Evolutionary conservation across 2,329 filamentous ascomycete genomes (phyloP), one percentile per base, ranked within the genome.

Genomic region (Aspergillus versicolor): DNA sequence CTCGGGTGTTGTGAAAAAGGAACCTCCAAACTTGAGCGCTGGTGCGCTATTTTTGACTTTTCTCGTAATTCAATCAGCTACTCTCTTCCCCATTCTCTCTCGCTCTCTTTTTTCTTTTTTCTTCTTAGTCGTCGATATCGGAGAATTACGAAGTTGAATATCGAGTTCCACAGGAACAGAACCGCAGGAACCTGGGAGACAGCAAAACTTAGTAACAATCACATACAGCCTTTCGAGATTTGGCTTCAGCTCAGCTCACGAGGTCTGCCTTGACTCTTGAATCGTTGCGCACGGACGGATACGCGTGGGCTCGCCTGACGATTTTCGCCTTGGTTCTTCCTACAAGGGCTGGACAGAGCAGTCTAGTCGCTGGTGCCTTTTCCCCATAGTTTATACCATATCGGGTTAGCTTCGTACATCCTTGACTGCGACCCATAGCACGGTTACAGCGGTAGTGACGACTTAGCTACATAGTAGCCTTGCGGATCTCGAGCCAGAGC

Each of bases 181-280:
- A 65, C 61, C 59, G 55, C 63, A 66, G 63, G 63, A 65, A 65
- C 61, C 56, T 65, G 59, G 58, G 59, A 56, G 61, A 61, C 59
- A 60, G 58, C 47, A 52, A 57, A 56, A 57, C 17, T 54, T 47
- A 57, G 51, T 57, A 52, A 48, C 48, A 37, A 24, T 54, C 15
- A 17, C 34, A 52, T 30, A 53, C 56, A 45, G 52, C 41, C 47
- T 58, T n/a, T 44, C 54, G 45, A 60, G 50, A 11, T 54, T 56
- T 53, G 56, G 52, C 15, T 38, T 62, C 56, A 61, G 63, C 62
- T 65, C 63, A 65, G 63, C 62, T 65, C 63, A 65, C 63, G 63
- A 60, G 62, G 59, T 53, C 63, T 60, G 47, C 50, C 52, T 46
- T 50, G 30, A 56, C 51, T 57, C 52, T 46, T 50, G 30, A 56